Percentiles rank a stretch among this genome's conserved stretches.
These are phyloP conservation scores for Pittosporum tobira DNA, from an alignment of 129 eudicot species.

Conservation along the genomic window DNA sequence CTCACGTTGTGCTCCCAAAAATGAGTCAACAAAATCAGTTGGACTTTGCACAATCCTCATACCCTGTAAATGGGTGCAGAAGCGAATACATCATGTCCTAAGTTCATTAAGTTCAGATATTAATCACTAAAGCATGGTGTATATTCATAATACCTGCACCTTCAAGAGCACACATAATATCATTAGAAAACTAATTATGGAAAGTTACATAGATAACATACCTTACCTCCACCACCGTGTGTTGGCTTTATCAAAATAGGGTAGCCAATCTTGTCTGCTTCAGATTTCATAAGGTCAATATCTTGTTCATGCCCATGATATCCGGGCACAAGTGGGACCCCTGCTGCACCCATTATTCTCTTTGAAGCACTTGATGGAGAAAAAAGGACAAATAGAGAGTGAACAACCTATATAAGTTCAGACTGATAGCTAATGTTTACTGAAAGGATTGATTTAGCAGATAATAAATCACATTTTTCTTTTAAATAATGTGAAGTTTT, in stretches of 20 bases:
- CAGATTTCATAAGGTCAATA: constrained; percentile 73
- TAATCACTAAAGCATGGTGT: too few relatives aligned
- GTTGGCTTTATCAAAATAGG: constrained; percentile 93
- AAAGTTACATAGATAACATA: constrained; percentile 6
- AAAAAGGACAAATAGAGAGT: constrained; percentile 12
- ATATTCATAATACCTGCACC: neutral
- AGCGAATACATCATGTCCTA: neutral
- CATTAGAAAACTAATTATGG: neutral
- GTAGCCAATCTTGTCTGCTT: constrained; percentile 96
- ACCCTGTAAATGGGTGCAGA: constrained; percentile 44
- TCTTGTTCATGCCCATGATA: constrained; percentile 94
- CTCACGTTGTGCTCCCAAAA: constrained; percentile 91
- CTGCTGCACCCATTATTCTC: constrained; percentile 99
- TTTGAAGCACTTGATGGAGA: constrained; percentile 80
- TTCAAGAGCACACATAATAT: neutral
- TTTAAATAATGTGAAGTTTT: neutral
- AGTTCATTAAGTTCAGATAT: neutral
- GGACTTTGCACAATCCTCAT: constrained; percentile 94
- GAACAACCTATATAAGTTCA: neutral
- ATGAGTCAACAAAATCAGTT: constrained; percentile 73
- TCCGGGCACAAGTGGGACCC: constrained; percentile 98
- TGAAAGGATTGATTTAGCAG: neutral
- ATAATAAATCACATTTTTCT: neutral
- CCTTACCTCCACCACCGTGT: constrained; percentile 99
- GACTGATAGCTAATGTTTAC: neutral